Base-by-base conservation (phyloP, 371 early-diverging fungal species). In the Mucor sp. region DNA sequence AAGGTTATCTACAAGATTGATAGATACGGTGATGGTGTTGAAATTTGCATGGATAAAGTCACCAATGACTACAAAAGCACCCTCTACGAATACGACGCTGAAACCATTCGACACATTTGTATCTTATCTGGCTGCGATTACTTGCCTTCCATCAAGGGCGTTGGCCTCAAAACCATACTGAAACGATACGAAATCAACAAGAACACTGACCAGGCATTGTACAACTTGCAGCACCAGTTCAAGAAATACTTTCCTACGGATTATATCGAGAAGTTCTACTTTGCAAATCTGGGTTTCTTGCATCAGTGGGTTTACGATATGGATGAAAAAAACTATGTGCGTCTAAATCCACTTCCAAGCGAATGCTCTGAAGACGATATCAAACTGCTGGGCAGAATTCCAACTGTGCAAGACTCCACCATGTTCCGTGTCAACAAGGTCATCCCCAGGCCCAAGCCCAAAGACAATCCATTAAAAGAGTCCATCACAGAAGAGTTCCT, bases 81-180 rank as follows among this genome's bases (percentile, higher is more conserved):
- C 11, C 58, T 67, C 28, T 15, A 35, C 4, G 37, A 17, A 32
- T 63, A 55, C 6, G 56, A 28, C 6, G 30, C 15, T 19, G 30
- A 44, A 17, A 58, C 15, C 9, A 23, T 69, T 3, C 23, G 69
- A 32, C 65, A 70, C 4, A 92, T 96, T 88, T 94, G 96, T 69
- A 96, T 98, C 32, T 70, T 98, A 23, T 90, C 95, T 5, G 99
- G 99, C 7, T 99, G 99, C 75, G 99, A 99, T 72, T 99, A 99
- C 69, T 70, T 96, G 17, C 85, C 90, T 3, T 93, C 93, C 0
- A 78, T 95, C 4, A 87, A 85, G 1, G 95, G 95, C 2, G 85
- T 98, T 48, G 99, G 99, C 0, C 68, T 98, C 41, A 92, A 90
- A 70, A 95, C 87, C 4, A 27, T 56, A 9, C 56, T 32, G 17